Evolutionary conservation across 495 filamentous ascomycete genomes (phyloP).

Genomic region (Cercophora samala): DNA sequence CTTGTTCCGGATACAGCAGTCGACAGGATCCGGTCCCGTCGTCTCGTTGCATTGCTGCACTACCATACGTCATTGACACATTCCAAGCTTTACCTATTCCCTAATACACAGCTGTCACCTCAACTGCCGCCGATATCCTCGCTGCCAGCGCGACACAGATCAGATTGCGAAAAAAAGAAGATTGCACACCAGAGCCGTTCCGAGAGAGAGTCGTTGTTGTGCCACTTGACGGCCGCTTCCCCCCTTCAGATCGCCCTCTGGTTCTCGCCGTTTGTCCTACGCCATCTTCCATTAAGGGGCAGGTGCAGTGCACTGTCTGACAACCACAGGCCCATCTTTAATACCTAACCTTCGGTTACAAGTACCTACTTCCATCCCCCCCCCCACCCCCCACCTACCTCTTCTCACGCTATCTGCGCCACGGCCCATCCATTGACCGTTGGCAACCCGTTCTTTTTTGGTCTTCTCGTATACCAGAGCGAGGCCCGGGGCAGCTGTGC

Average conservation of each 20-base stretch:
- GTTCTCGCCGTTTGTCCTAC: neutral
- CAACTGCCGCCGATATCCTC: constrained; percentile 2
- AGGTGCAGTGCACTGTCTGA: constrained; percentile 4
- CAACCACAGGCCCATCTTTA: neutral
- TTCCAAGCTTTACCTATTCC: neutral
- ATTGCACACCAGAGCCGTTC: neutral
- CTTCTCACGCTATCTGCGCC: constrained; percentile 10
- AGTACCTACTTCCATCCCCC: too few relatives aligned
- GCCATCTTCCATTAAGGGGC: neutral
- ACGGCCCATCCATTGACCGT: constrained; percentile 3
- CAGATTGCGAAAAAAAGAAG: neutral
- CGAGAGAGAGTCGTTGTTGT: constrained; percentile 1
- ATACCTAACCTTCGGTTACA: neutral
- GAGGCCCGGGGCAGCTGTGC: neutral
- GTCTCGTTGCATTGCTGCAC: neutral
- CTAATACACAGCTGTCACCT: neutral
- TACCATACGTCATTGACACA: constrained; percentile 10
- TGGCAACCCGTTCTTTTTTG: neutral
- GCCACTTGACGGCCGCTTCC: constrained; percentile 5
- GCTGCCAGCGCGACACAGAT: neutral
- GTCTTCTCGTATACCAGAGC: constrained; percentile 9
- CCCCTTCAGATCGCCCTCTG: too few relatives aligned
- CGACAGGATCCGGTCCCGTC: neutral
- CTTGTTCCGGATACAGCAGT: constrained; percentile 10
- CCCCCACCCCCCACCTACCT: neutral